Base-by-base conservation (phyloP, 805 yeast genomes). In the Saccharomycopsis babjevae region DNA sequence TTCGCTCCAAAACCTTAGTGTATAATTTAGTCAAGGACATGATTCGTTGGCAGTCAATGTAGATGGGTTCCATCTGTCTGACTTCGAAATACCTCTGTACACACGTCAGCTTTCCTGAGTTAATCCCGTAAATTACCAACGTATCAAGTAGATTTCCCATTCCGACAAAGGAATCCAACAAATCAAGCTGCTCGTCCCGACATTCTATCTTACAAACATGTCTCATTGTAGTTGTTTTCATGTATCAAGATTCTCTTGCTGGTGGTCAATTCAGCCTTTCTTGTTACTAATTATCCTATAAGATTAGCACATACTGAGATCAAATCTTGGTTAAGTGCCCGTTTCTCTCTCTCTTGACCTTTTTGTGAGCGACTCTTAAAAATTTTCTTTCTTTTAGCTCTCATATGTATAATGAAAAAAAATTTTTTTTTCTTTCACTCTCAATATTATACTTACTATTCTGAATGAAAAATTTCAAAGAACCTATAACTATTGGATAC, bases 71-170 rank as follows among this genome's bases (percentile, higher is more conserved):
- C 30, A 18, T 18, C 22, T 43, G 16, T 15, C 50, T 39, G 18
- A n/a, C 36, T 22, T 56, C 18, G 36, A 62, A 58, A 32, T 57
- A 62, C 2, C 52, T 38, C 20, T 57, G 40, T 20, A 60, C 42
- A 11, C 54, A 56, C 28, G 52, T 56, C 42, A n/a, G 22, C 42
- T 62, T 62, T 18, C 65, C 65, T 13, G 63, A 62, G 40, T 60
- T 58, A 11, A 62, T 54, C 28, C 65, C 65, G 52, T 62, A 61
- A 13, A 62, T 28, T 4, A 62, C 28, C n/a, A 62, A 36, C 20
- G 56, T 28, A 10, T 56, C 36, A 3, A 60, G 56, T 2, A 58
- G n/a, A n/a, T 30, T 43, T 20, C 60, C 63, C 16, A 38, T 36
- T 0, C 58, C 30, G 3, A 60, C 34, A 36, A 56, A 60, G 7